Base-by-base conservation (phyloP, 139 green algal genomes). In the Pseudopediastrum boryanum region DNA sequence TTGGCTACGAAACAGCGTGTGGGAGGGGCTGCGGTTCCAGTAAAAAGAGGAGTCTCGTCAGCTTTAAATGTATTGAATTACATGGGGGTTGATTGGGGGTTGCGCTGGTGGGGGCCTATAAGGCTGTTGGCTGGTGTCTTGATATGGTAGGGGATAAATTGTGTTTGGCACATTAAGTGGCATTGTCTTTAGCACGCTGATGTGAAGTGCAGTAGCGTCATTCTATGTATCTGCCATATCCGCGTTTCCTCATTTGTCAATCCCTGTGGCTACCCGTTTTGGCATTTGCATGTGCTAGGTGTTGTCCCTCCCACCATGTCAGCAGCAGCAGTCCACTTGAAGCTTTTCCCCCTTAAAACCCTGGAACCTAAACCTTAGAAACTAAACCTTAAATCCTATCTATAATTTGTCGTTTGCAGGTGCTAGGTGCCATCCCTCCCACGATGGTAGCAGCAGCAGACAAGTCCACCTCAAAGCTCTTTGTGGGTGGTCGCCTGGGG, bases 1-100 rank as follows among this genome's bases (percentile, higher is more conserved):
- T 83, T 99, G 50, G 96, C 93, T 2, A 99, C 99, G 96, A 99
- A 99, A 95, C 88, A 99, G 87, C 56, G 71, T 23, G 79, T 77
- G 62, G 12, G 75, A 41, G 41, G 52, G 54, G n/a, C n/a, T n/a
- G n/a, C n/a, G n/a, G n/a, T n/a, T n/a, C n/a, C n/a, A n/a, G n/a
- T n/a, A n/a, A n/a, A n/a, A n/a, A n/a, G n/a, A n/a, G n/a, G n/a
- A n/a, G n/a, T n/a, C n/a, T n/a, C n/a, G n/a, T n/a, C n/a, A n/a
- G n/a, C n/a, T n/a, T n/a, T n/a, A n/a, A n/a, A n/a, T n/a, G n/a
- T n/a, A n/a, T n/a, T n/a, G n/a, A n/a, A n/a, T n/a, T n/a, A n/a
- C n/a, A n/a, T n/a, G n/a, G n/a, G n/a, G n/a, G n/a, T n/a, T n/a
- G n/a, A n/a, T n/a, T n/a, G n/a, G n/a, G n/a, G n/a, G n/a, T n/a